Conservation (phyloP, 345 rosid genomes). For the Syzygium jambos region DNA sequence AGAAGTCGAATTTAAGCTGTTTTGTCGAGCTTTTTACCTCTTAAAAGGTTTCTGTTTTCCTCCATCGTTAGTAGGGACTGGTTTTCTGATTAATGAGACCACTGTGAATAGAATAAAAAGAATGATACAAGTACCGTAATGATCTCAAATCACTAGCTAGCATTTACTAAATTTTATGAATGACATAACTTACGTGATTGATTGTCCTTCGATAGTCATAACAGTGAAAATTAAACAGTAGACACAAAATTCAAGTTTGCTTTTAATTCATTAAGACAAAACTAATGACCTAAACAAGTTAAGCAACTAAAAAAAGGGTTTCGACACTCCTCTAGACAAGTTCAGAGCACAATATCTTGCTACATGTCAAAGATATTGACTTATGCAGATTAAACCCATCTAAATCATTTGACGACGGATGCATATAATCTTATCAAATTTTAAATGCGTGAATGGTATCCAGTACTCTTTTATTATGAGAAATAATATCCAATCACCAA, state of each 20-base stretch:
- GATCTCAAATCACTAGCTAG: background rate
- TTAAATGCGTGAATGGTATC: background rate
- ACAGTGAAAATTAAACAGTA: background rate
- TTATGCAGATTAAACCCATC: background rate
- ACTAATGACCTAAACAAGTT: background rate
- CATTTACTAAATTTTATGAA: background rate
- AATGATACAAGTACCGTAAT: background rate
- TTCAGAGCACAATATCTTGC: background rate
- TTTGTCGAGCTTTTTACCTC: background rate
- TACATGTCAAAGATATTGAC: background rate
- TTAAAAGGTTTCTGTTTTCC: background rate
- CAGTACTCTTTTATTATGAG: background rate
- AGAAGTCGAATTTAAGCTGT: background rate
- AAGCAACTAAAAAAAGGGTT: background rate
- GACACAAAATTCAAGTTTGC: background rate
- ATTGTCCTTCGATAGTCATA: background rate
- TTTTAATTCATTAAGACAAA: background rate
- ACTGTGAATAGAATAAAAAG: background rate
- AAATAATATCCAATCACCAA: background rate
- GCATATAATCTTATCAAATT: background rate
- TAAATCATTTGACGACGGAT: background rate
- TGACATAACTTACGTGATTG: background rate
- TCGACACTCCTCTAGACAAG: background rate
- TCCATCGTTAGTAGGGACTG: background rate
- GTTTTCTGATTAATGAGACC: background rate